Evolutionary conservation across 2,329 filamentous ascomycete genomes (phyloP).

Genomic region (Ceratocystiopsis minuta): DNA sequence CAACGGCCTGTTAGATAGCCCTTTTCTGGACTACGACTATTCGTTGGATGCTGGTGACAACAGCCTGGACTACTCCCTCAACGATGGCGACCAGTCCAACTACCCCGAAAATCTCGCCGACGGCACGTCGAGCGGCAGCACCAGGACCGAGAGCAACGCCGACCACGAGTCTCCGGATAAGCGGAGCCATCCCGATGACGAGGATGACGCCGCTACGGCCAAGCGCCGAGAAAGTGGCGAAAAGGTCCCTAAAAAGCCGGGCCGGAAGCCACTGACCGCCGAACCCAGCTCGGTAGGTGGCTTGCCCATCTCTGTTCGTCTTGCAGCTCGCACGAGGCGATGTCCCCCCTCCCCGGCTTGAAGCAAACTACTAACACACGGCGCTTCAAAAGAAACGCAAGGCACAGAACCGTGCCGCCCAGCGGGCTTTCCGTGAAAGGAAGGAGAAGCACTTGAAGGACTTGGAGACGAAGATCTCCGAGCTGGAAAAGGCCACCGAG

Average conservation of each 20-base stretch:
- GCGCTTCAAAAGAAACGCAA: constrained; percentile 57
- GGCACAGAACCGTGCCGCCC: constrained; percentile 83
- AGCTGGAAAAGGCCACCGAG: constrained; percentile 68
- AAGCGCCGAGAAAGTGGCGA: constrained; percentile 72
- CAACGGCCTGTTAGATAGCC: constrained; percentile 50
- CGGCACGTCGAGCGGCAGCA: constrained; percentile 3
- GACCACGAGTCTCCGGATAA: constrained; percentile 49
- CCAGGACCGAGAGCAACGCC: constrained; percentile 30
- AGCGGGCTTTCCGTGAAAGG: constrained; percentile 82
- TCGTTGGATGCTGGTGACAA: constrained; percentile 52
- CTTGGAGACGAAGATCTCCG: constrained; percentile 59
- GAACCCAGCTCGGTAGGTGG: constrained; percentile 83
- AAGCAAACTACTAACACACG: too few species aligned
- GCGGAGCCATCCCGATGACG: constrained; percentile 52
- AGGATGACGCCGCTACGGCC: constrained; percentile 33
- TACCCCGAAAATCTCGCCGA: constrained; percentile 34
- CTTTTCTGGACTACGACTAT: constrained; percentile 67
- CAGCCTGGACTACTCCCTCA: constrained; percentile 57
- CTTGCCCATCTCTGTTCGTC: background rate
- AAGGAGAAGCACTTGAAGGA: constrained; percentile 86
- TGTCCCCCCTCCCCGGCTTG: too few species aligned
- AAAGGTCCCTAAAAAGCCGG: constrained; percentile 85
- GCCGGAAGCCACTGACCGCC: constrained; percentile 84
- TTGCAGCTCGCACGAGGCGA: too few species aligned
- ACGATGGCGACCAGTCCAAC: constrained; percentile 35